A percentile compares a stretch with the other conserved stretches of the same genome.
phyloP scores from a whole-genome alignment of 495 filamentous ascomycete species.

The Glarea lozoyensis region DNA sequence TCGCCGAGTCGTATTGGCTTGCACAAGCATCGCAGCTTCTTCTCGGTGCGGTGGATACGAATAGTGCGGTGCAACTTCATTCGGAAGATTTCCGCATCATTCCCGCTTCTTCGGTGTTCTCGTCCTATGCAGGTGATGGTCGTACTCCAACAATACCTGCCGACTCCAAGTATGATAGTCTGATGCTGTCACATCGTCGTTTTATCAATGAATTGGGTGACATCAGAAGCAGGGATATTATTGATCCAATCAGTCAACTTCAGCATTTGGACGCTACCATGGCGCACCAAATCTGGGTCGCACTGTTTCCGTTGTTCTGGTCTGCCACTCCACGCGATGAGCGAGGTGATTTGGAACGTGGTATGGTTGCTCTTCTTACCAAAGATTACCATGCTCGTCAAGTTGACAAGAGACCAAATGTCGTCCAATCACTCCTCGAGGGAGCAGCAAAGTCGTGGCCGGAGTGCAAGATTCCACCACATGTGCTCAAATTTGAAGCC shows the following conservation, averaged over 20 bases:
- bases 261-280: conserved; percentile 80
- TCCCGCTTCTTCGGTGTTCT: conserved; percentile 59
- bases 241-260: conserved; percentile 87
- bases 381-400: conserved; percentile 94
- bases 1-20: conserved; percentile 93
- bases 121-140: conserved; percentile 59
- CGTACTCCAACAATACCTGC: conserved; percentile 64
- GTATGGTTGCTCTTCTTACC: conserved; percentile 74
- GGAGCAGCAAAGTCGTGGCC: conserved; percentile 75
- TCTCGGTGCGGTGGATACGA: conserved; percentile 83
- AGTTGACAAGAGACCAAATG: conserved; percentile 88
- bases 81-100: conserved; percentile 73
- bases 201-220: conserved; percentile 78
- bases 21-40: conserved; percentile 88
- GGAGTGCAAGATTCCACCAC: conserved; percentile 83
- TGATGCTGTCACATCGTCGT: conserved; percentile 68
- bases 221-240: conserved; percentile 73
- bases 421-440: conserved; percentile 81
- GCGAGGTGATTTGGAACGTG: conserved; percentile 81
- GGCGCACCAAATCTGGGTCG: conserved; percentile 81
- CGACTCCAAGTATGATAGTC: conserved; percentile 70
- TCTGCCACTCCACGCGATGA: conserved; percentile 80
- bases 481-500: conserved; percentile 88
- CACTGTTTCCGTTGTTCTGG: conserved; percentile 89
- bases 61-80: conserved; percentile 63